Base-by-base conservation (phyloP, 805 yeast genomes). In the Kluyveromyces nonfermentans region DNA sequence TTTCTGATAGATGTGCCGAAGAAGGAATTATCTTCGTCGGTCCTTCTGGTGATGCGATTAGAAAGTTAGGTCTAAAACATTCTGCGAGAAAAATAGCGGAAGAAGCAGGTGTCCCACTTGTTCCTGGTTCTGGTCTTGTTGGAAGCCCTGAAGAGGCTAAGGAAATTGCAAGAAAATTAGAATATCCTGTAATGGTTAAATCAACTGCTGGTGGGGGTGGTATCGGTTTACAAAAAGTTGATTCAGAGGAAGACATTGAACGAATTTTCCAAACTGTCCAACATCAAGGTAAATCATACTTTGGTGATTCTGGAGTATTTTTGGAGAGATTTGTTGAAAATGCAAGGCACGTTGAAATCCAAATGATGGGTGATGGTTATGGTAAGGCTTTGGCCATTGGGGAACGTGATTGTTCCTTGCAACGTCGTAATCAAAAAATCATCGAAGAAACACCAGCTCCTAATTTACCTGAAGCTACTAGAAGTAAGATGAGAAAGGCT, bases 141-240 rank as follows among this genome's bases (percentile, higher is more conserved):
- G 68, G 75, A 1, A 68, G 77, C 49, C 73, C 89, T 10, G 73
- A 73, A 9, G 96, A 85, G 55, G 97, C 97, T 3, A 70, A 72
- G 45, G 72, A 68, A 47, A 75, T 82, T 49, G 97, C 96, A 14
- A 79, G 76, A 15, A 68, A 75, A 54, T 70, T 90, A 41, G 84
- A 75, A 45, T 93, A 86, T 56, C 97, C 97, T 22, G 78, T 90
- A 30, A 90, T 90, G 97, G 85, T 93, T 41, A 90, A 90, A 66
- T 84, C 95, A 20, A 93, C 98, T 48, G 97, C 97, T 20, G 98
- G 98, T 62, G 98, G 98, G 59, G 98, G 98, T 65, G 98, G 98
- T 67, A 90, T 90, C 58, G 98, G 98, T 51, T 70, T 90, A 54
- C 97, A 90, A 64, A 85, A 88, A 60, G 97, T 89, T 46, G 96